Percentiles rank a stretch among this genome's conserved stretches.
Conservation (phyloP, 2,329 filamentous ascomycete genomes). For the Pseudocercospora fijiensis region DNA sequence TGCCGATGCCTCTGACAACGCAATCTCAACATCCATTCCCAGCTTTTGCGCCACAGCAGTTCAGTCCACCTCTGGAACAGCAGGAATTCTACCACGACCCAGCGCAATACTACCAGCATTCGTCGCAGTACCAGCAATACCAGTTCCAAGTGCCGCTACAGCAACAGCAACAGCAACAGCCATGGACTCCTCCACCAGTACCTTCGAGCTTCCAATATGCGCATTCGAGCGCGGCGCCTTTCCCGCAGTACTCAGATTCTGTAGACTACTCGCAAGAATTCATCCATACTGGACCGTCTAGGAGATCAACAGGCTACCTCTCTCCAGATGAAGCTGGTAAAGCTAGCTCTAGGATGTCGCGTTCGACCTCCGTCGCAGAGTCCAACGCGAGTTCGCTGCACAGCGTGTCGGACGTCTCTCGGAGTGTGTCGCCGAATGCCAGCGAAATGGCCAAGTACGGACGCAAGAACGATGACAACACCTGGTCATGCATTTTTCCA, state of each 20-base stretch:
- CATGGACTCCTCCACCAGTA: slow-evolving; percentile 18
- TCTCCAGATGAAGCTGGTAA: slow-evolving; percentile 23
- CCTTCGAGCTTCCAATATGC: slow-evolving; percentile 17
- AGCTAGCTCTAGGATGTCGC: slow-evolving; percentile 16
- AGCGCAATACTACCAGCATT: slow-evolving; percentile 14
- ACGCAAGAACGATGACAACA: slow-evolving; percentile 48
- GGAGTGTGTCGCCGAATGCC: slow-evolving; percentile 36
- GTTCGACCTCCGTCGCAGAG: slow-evolving; percentile 31
- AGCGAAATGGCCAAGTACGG: slow-evolving; percentile 41
- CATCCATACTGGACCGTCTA: slow-evolving; percentile 14
- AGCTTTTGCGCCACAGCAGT: slow-evolving; percentile 9
- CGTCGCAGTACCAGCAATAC: slow-evolving; percentile 17
- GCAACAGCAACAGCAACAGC: slow-evolving; percentile 8
- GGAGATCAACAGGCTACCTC: slow-evolving; percentile 20
- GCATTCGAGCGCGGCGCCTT: slow-evolving; percentile 7
- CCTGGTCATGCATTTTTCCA: slow-evolving; percentile 60
- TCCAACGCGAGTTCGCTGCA: slow-evolving; percentile 33
- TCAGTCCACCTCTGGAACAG: slow-evolving; percentile 8
- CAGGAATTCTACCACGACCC: slow-evolving; percentile 8
- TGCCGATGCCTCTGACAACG: slow-evolving; percentile 12
- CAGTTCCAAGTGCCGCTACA: slow-evolving; percentile 9
- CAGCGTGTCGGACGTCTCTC: slow-evolving; percentile 33
- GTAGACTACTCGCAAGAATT: slow-evolving; percentile 10
- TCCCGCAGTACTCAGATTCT: slow-evolving; percentile 22
- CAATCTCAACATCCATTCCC: slow-evolving; percentile 13